Conservation (phyloP, 805 yeast species). For the Kluyveromyces aestuarii region DNA sequence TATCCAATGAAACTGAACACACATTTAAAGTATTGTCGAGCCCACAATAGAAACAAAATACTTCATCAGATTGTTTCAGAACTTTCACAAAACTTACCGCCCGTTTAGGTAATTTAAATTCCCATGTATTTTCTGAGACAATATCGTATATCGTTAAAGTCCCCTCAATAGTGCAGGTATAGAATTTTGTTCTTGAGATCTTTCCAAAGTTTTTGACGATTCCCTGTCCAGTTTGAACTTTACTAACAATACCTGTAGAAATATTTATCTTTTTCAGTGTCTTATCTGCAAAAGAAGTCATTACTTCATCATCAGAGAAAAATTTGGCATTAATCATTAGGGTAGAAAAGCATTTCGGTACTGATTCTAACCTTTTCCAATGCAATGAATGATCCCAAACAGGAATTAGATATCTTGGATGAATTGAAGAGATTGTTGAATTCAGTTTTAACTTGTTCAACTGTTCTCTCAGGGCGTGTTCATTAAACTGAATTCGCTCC, state of each 20-base stretch:
- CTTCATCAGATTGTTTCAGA: constrained; percentile 6
- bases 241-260: not conserved
- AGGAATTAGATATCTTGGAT: constrained; percentile 5
- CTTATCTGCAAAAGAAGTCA: not conserved
- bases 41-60: constrained; percentile 42
- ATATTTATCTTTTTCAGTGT: not conserved
- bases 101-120: constrained; percentile 31
- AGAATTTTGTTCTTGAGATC: constrained; percentile 7
- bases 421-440: constrained; percentile 7
- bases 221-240: constrained; percentile 3
- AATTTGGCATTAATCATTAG: not conserved
- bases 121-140: not conserved
- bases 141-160: constrained; percentile 9
- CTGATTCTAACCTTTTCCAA: not conserved
- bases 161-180: constrained; percentile 21
- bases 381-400: constrained; percentile 14
- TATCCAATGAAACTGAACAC: constrained; percentile 8
- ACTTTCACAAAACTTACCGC: constrained; percentile 30
- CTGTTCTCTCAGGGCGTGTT: constrained; percentile 7
- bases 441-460: constrained; percentile 12
- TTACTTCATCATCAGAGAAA: not conserved
- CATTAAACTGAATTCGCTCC: constrained; percentile 22
- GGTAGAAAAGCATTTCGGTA: not conserved
- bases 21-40: constrained; percentile 44
- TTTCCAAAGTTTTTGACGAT: constrained; percentile 18